phyloP scores from a whole-genome alignment of 164 flowering plant species.

The Dillenia suffruticosa region DNA sequence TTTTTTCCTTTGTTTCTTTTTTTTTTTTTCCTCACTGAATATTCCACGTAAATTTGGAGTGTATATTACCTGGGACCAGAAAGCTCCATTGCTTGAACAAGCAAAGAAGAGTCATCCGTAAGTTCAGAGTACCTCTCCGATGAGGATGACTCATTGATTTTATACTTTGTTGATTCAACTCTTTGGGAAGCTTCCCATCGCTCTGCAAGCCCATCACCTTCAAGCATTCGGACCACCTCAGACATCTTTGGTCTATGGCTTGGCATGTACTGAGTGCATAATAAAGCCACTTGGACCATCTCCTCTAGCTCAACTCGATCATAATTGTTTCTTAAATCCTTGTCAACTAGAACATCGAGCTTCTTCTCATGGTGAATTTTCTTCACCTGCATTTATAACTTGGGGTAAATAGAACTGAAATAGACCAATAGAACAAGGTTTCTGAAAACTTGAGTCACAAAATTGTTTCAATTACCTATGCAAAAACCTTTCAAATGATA shows the following conservation, averaged over 20 bases:
- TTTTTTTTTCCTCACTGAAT: neutral
- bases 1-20: neutral
- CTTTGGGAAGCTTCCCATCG: conserved; percentile 80
- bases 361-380: conserved; percentile 78
- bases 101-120: conserved; percentile 68
- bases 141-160: conserved; percentile 48
- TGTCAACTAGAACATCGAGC: conserved; percentile 73
- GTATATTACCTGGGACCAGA: conserved; percentile 65
- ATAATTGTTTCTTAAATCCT: conserved; percentile 58
- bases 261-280: conserved; percentile 71
- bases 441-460: no score
- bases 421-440: no score
- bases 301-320: conserved; percentile 80
- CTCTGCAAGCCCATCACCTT: conserved; percentile 81
- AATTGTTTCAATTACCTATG: no score
- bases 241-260: conserved; percentile 77
- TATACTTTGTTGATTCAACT: conserved; percentile 44
- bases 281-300: conserved; percentile 73
- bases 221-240: conserved; percentile 76
- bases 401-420: no score
- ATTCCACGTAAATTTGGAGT: no score
- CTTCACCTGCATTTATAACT: conserved; percentile 49
- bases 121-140: conserved; percentile 79
- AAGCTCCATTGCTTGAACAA: conserved; percentile 78
- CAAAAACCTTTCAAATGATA: no score